A percentile compares a stretch with the other conserved stretches of the same genome.
phyloP scores from a whole-genome alignment of 495 filamentous ascomycete genomes.

The Astrothelium subdiscretum region DNA sequence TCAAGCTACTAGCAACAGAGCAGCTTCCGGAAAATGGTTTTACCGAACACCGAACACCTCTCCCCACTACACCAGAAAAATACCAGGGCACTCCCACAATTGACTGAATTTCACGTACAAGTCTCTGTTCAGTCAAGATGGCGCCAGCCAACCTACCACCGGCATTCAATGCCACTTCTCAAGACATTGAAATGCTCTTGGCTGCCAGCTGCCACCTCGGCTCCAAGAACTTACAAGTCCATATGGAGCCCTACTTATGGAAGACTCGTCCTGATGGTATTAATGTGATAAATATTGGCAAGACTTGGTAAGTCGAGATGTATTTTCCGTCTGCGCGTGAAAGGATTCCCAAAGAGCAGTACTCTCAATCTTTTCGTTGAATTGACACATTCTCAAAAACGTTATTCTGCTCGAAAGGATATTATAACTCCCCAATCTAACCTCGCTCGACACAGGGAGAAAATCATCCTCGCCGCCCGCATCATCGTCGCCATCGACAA shows the following conservation, averaged over 20 bases:
- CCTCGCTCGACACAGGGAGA: conserved; percentile 58
- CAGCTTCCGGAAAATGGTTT: background rate
- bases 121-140: conserved; percentile 46
- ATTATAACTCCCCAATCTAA: background rate
- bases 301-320: conserved; percentile 78
- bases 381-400: background rate
- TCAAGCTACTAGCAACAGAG: no score
- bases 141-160: conserved; percentile 83
- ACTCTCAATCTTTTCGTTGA: background rate
- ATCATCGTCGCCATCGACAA: conserved; percentile 99
- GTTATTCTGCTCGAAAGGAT: background rate
- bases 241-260: conserved; percentile 99
- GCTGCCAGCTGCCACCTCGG: conserved; percentile 93
- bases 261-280: conserved; percentile 96
- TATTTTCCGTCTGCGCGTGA: background rate
- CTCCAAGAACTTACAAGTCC: conserved; percentile 95
- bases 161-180: conserved; percentile 70
- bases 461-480: conserved; percentile 94
- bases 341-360: no score
- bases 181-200: conserved; percentile 98
- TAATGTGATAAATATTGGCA: conserved; percentile 98
- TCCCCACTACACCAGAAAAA: background rate
- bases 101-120: background rate
- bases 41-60: background rate
- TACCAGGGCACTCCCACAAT: background rate